Conservation (phyloP, 2,329 filamentous ascomycete genomes). For the Bipolaris gigantea region DNA sequence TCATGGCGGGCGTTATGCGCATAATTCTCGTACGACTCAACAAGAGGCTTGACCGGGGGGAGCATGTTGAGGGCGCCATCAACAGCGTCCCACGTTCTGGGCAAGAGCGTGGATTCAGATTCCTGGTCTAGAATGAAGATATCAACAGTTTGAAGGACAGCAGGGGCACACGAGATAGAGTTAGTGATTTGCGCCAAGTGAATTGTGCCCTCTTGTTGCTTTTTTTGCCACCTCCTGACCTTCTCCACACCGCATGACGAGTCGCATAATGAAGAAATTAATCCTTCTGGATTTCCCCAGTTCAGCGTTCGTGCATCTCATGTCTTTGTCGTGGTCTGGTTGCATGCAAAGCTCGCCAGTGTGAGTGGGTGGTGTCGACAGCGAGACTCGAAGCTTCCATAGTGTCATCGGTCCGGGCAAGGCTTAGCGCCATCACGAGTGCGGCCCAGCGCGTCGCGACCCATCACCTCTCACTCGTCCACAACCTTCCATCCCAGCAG, state of each 20-base stretch:
- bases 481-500: constrained; percentile 19
- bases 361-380: constrained; percentile 4
- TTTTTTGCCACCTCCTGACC: constrained; percentile 7
- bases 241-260: not conserved
- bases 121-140: constrained; percentile 56
- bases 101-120: constrained; percentile 65
- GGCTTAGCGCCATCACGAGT: constrained; percentile 12
- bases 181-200: not conserved
- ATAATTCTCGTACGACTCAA: constrained; percentile 68
- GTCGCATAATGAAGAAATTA: not conserved
- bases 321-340: not conserved
- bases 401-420: constrained; percentile 14
- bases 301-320: not conserved
- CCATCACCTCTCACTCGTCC: constrained; percentile 12
- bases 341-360: not conserved
- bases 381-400: constrained; percentile 27
- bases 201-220: constrained; percentile 6
- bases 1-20: constrained; percentile 64
- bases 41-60: constrained; percentile 67
- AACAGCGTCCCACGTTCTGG: constrained; percentile 60
- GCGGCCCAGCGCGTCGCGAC: constrained; percentile 17
- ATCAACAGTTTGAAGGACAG: not conserved
- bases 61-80: constrained; percentile 57
- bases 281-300: too few species aligned
- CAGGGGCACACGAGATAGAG: not conserved